Conservation (phyloP, 148 eudicot species). For the Silene uniflora region DNA sequence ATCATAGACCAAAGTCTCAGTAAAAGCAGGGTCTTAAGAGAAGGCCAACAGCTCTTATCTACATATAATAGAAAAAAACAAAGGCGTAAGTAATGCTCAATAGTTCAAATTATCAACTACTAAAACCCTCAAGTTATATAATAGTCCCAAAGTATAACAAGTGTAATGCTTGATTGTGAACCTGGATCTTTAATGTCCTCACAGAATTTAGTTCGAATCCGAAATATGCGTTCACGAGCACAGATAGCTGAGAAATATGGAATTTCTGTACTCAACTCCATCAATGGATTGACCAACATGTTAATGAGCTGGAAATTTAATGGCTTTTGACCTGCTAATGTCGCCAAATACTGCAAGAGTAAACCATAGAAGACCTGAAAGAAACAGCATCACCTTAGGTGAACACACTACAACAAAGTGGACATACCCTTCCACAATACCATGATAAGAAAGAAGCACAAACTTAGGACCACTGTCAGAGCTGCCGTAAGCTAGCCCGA, state of each 20-base stretch:
- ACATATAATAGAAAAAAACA: constrained; percentile 15
- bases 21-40: constrained; percentile 75
- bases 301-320: constrained; percentile 65
- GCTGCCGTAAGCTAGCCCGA: background rate
- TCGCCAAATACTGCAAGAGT: constrained; percentile 89
- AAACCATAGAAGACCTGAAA: constrained; percentile 89
- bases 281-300: constrained; percentile 77
- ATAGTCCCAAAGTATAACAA: background rate
- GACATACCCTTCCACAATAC: background rate
- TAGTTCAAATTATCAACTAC: background rate
- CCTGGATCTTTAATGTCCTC: constrained; percentile 88
- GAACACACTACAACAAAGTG: constrained; percentile 14
- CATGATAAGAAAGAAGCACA: background rate
- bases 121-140: background rate
- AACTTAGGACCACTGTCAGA: background rate
- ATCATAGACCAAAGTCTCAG: constrained; percentile 95
- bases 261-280: constrained; percentile 81
- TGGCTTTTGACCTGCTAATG: constrained; percentile 68
- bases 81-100: background rate
- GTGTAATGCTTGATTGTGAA: constrained; percentile 17
- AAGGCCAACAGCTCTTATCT: constrained; percentile 94
- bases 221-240: constrained; percentile 77
- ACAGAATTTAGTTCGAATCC: constrained; percentile 55
- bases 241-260: constrained; percentile 94
- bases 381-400: constrained; percentile 7